Percentiles rank a stretch among this genome's conserved stretches.
phyloP scores from a whole-genome alignment of 257 asterid genomes.

The Paulownia fortunei region DNA sequence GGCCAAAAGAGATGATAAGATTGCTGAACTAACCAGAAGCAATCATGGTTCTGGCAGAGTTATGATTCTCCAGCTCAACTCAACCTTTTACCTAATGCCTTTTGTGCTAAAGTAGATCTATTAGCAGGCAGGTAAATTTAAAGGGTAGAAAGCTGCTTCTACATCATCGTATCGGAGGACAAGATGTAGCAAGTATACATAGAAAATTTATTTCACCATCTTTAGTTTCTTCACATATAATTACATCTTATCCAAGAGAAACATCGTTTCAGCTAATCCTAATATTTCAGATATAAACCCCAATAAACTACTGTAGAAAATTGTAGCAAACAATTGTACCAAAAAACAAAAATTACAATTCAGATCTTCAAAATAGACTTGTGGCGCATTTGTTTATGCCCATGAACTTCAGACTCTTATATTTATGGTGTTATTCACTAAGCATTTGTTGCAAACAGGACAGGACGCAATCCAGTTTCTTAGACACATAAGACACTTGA shows the following conservation, averaged over 20 bases:
- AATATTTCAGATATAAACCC: neutral
- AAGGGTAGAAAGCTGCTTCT: neutral
- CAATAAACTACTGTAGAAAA: neutral
- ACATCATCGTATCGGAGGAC: neutral
- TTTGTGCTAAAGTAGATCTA: neutral
- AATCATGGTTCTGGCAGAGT: conserved; percentile 21
- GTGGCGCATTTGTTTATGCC: neutral
- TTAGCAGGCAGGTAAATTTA: neutral
- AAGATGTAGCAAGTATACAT: too few relatives aligned
- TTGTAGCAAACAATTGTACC: neutral
- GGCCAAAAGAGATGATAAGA: conserved; percentile 27
- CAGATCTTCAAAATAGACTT: neutral
- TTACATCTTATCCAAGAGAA: neutral
- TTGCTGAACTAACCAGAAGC: conserved; percentile 28
- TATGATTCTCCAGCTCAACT: conserved; percentile 15
- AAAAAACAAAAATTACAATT: neutral
- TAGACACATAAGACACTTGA: neutral
- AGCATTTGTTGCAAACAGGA: neutral
- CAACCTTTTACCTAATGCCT: neutral
- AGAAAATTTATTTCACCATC: neutral
- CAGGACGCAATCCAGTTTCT: neutral
- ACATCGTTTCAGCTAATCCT: neutral
- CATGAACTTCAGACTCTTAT: neutral
- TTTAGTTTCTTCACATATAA: neutral
- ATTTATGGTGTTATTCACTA: neutral